These are phyloP conservation scores for Coprinellus micaceus DNA, from an alignment of 768 basidiomycete species.

Conservation along the genomic window DNA sequence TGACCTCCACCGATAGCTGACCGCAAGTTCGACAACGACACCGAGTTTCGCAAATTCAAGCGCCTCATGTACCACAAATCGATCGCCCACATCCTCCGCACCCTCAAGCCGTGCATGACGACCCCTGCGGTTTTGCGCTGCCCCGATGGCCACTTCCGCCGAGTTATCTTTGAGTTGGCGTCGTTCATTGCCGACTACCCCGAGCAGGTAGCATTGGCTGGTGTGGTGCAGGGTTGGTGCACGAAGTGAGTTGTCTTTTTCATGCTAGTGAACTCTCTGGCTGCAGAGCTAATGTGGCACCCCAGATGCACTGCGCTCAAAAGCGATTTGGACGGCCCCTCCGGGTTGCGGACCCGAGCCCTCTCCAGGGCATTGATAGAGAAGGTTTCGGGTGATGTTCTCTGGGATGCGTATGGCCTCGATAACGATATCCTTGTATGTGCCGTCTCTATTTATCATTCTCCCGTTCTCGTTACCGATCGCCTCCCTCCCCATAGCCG, in stretches of 20 bases:
- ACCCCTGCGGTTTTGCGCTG: constrained; percentile 7
- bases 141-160: constrained; percentile 9
- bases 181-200: constrained; percentile 22
- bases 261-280: not conserved
- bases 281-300: not conserved
- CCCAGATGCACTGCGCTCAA: constrained; percentile 2
- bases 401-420: constrained; percentile 11
- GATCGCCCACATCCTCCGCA: constrained; percentile 2
- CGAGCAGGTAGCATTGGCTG: constrained; percentile 15
- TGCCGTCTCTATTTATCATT: not conserved
- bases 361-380: not conserved
- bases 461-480: not conserved
- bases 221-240: constrained; percentile 19
- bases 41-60: constrained; percentile 11
- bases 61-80: constrained; percentile 7
- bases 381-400: not conserved
- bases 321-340: not conserved
- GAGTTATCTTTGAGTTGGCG: constrained; percentile 11
- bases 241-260: constrained; percentile 4
- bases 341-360: not conserved
- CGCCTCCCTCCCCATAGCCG: constrained; percentile 17
- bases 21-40: constrained; percentile 8
- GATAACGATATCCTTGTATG: constrained; percentile 4
- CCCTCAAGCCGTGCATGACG: not conserved
- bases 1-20: constrained; percentile 1